Evolutionary conservation across 163 green algal genomes (phyloP).

Genomic region (Smithsoniella earleae): DNA sequence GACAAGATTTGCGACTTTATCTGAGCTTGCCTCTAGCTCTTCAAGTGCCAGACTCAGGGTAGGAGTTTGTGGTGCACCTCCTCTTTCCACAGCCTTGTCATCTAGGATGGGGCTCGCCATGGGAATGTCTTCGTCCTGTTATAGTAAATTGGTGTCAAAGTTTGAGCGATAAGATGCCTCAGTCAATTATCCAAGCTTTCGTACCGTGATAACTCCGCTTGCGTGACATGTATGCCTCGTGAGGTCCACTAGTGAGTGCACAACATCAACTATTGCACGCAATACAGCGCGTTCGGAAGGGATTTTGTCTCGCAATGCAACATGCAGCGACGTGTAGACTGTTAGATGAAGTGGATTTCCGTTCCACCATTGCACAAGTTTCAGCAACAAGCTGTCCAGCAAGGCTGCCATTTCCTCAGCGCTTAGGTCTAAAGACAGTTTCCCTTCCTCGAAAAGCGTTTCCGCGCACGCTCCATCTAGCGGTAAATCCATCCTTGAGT

Average conservation of each 20-base stretch:
- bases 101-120: not conserved
- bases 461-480: not conserved
- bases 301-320: not conserved
- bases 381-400: not conserved
- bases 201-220: not conserved
- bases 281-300: not conserved
- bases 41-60: too few species aligned
- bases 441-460: not conserved
- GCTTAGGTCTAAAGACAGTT: not conserved
- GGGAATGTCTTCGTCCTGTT: not conserved
- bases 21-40: too few species aligned
- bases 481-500: slow-evolving; percentile 12
- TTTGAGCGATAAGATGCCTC: too few species aligned
- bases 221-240: not conserved
- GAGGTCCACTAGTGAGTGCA: not conserved
- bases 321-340: not conserved
- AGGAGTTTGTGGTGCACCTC: too few species aligned
- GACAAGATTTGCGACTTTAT: too few species aligned
- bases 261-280: slow-evolving; percentile 1
- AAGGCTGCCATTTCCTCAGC: not conserved
- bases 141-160: too few species aligned
- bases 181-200: too few species aligned
- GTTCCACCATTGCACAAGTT: slow-evolving; percentile 22
- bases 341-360: not conserved
- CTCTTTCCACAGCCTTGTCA: too few species aligned